phyloP scores from a whole-genome alignment of 1,139 yeast species.

The Insectozyma bohioensis region DNA sequence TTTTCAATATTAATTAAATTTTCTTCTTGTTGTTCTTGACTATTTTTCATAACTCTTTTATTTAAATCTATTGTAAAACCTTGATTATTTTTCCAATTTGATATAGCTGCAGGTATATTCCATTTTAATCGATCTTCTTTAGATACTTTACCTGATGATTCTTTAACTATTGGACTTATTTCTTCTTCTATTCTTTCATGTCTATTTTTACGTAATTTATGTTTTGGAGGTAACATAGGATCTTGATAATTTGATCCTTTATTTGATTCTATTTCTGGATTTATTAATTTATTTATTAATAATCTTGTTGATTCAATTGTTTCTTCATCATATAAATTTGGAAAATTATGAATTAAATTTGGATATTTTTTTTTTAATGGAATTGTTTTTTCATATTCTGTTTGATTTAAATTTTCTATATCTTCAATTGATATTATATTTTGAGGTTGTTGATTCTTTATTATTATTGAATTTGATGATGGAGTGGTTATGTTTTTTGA shows the following conservation, averaged over 20 bases:
- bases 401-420: constrained; percentile 18
- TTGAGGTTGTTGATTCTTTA: too few relatives aligned
- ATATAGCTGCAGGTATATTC: constrained; percentile 89
- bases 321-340: constrained; percentile 33
- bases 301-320: constrained; percentile 16
- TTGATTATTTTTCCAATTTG: constrained; percentile 94
- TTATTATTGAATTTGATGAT: neutral
- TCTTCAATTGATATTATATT: too few relatives aligned
- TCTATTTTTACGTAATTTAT: constrained; percentile 73
- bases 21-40: constrained; percentile 38
- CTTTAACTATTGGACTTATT: constrained; percentile 44
- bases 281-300: constrained; percentile 24
- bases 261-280: constrained; percentile 17
- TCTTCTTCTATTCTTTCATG: constrained; percentile 66
- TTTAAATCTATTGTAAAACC: constrained; percentile 86
- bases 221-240: constrained; percentile 84
- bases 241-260: constrained; percentile 53
- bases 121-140: constrained; percentile 78
- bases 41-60: constrained; percentile 62
- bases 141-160: constrained; percentile 42
- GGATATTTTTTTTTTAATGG: constrained; percentile 43
- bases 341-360: constrained; percentile 41
- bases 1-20: constrained; percentile 60
- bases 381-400: constrained; percentile 39
- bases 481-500: constrained; percentile 1